Percentiles rank a stretch among this genome's conserved stretches.
Conservation (phyloP, 2,329 filamentous ascomycete species). For the Trichophyton schoenleinii region DNA sequence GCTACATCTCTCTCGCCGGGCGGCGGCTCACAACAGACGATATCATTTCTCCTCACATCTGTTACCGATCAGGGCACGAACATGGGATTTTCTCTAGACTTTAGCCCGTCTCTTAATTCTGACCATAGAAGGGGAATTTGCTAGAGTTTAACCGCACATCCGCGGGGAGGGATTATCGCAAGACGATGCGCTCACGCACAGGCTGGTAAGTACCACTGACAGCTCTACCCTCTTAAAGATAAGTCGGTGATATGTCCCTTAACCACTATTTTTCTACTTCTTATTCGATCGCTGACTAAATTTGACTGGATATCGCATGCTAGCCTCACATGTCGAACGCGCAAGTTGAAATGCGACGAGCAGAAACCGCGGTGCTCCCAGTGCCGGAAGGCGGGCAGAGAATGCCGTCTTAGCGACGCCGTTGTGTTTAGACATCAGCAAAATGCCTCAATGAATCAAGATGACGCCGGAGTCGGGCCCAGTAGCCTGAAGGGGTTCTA, state of each 20-base stretch:
- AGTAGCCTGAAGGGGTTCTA: slow-evolving; percentile 47
- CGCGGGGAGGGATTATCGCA: not conserved
- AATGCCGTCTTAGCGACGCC: slow-evolving; percentile 49
- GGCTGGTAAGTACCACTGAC: slow-evolving; percentile 21
- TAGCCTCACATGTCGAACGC: slow-evolving; percentile 45
- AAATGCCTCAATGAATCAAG: slow-evolving; percentile 54
- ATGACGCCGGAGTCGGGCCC: slow-evolving; percentile 25
- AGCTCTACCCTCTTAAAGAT: not conserved
- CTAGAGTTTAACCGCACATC: not conserved
- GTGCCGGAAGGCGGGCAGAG: slow-evolving; percentile 47
- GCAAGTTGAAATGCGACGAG: slow-evolving; percentile 55
- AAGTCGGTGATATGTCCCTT: not conserved
- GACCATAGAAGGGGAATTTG: not conserved
- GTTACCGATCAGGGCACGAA: not conserved
- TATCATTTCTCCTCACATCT: not conserved
- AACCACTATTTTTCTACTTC: not conserved
- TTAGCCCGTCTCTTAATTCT: not conserved
- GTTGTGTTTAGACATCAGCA: slow-evolving; percentile 57
- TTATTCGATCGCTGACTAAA: not conserved
- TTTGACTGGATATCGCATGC: not conserved
- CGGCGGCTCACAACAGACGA: not conserved
- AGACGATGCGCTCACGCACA: slow-evolving; percentile 33
- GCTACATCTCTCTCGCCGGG: not conserved
- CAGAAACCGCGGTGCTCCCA: slow-evolving; percentile 48
- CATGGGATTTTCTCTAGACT: not conserved